These are phyloP conservation scores for Saksenaea vasiformis DNA, from an alignment of 371 early-diverging fungal genomes.

Conservation along the genomic window DNA sequence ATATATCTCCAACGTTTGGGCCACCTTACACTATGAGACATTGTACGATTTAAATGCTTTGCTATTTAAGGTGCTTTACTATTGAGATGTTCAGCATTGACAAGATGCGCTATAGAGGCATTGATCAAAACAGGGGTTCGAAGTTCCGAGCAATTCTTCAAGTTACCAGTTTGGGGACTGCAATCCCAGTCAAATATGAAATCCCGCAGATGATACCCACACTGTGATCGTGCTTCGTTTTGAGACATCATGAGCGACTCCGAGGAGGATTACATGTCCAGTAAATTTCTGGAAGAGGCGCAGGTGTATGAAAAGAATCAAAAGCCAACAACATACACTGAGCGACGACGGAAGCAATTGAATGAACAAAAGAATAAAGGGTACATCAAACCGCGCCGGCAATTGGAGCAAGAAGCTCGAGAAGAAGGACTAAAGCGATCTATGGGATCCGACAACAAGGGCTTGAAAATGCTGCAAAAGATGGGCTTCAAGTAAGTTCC, in stretches of 20 bases:
- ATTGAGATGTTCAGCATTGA: too few species aligned
- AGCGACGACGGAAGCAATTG: slow-evolving; percentile 49
- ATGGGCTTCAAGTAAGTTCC: slow-evolving; percentile 67
- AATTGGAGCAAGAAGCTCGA: slow-evolving; percentile 54
- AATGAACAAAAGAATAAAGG: slow-evolving; percentile 46
- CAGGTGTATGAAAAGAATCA: slow-evolving; percentile 27
- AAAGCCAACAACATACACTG: slow-evolving; percentile 41
- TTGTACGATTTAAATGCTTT: too few species aligned
- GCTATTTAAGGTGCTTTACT: too few species aligned
- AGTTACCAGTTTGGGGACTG: too few species aligned
- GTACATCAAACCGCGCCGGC: slow-evolving; percentile 47
- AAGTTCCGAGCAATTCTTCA: too few species aligned
- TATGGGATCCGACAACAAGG: slow-evolving; percentile 59
- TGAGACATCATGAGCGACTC: slow-evolving; percentile 22
- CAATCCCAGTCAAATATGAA: too few species aligned
- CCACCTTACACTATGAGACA: too few species aligned
- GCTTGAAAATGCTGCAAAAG: slow-evolving; percentile 70
- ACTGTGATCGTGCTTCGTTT: too few species aligned
- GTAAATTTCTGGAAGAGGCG: slow-evolving; percentile 48
- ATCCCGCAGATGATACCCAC: too few species aligned
- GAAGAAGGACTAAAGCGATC: slow-evolving; percentile 51
- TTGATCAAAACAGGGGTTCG: too few species aligned
- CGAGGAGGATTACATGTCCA: slow-evolving; percentile 69
- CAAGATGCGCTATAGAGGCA: too few species aligned
- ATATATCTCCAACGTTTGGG: too few species aligned